phyloP scores from a whole-genome alignment of 768 basidiomycete genomes.

The Boletus sp. region DNA sequence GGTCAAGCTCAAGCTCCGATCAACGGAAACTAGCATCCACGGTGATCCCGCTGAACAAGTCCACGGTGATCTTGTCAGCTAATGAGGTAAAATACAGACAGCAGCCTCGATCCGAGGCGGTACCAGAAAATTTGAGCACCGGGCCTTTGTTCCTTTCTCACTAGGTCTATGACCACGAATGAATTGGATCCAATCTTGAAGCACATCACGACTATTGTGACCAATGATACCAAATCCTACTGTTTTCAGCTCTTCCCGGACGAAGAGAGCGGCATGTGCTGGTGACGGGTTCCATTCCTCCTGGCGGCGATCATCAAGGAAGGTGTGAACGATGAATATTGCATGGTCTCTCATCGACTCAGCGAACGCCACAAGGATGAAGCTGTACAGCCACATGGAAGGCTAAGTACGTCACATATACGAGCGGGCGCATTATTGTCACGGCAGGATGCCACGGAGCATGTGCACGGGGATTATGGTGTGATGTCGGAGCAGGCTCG shows the following conservation, averaged over 20 bases:
- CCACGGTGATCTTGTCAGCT: slow-evolving; percentile 1
- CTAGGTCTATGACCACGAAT: background rate
- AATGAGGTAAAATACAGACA: slow-evolving; percentile 12
- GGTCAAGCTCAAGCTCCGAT: background rate
- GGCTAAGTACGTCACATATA: slow-evolving; percentile 10
- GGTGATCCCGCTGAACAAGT: slow-evolving; percentile 2
- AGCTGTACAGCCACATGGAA: slow-evolving; percentile 8
- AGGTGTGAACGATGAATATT: background rate
- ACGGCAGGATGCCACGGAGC: slow-evolving; percentile 11
- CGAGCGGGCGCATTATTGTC: background rate
- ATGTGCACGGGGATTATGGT: slow-evolving; percentile 10
- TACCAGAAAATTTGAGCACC: slow-evolving; percentile 1
- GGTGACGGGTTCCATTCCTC: background rate
- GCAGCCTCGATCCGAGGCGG: background rate
- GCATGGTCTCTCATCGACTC: background rate
- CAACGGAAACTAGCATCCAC: slow-evolving; percentile 7
- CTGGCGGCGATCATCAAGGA: slow-evolving; percentile 14
- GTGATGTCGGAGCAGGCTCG: slow-evolving; percentile 6
- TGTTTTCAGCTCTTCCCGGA: background rate
- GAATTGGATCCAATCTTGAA: slow-evolving; percentile 1
- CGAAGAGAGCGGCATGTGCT: background rate
- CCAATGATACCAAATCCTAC: background rate
- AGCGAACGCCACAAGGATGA: slow-evolving; percentile 11
- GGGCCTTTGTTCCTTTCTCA: background rate
- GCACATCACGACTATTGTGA: background rate